These are phyloP conservation scores for Biscutella laevigata DNA, from an alignment of 441 rosid species.

Conservation along the genomic window DNA sequence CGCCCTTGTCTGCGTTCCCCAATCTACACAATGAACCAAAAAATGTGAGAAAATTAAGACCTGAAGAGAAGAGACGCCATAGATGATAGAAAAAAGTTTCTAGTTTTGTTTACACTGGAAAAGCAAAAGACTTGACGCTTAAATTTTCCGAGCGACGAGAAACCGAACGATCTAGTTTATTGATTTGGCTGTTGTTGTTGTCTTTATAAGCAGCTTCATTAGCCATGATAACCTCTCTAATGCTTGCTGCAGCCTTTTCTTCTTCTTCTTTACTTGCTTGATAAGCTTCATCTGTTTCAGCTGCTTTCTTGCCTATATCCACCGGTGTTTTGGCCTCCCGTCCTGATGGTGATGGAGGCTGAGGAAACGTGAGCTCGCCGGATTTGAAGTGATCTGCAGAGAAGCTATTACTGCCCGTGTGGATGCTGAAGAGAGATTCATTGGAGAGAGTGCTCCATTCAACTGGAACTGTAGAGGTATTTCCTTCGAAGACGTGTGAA, in stretches of 20 bases:
- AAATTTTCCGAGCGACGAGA: constrained; percentile 38
- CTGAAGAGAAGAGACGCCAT: not conserved
- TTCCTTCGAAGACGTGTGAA: constrained; percentile 42
- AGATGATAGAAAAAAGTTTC: not conserved
- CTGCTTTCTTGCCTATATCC: constrained; percentile 21
- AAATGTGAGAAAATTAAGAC: not conserved
- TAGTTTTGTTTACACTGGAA: constrained; percentile 50
- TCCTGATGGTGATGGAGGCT: constrained; percentile 17
- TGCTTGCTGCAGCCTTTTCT: constrained; percentile 46
- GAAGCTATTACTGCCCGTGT: constrained; percentile 47
- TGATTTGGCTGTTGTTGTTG: not conserved
- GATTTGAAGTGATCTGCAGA: constrained; percentile 38
- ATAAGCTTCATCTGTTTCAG: constrained; percentile 23
- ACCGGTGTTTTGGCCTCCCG: constrained; percentile 19
- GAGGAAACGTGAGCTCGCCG: constrained; percentile 33
- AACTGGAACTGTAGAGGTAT: constrained; percentile 30
- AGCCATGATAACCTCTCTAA: constrained; percentile 46
- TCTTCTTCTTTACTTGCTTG: constrained; percentile 32
- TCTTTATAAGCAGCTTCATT: constrained; percentile 26
- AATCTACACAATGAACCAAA: constrained; percentile 27
- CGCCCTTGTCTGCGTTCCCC: constrained; percentile 34
- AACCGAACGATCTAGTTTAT: constrained; percentile 16
- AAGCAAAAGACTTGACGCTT: constrained; percentile 60
- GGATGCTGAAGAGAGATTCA: constrained; percentile 56
- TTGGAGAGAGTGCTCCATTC: constrained; percentile 57